phyloP scores from a whole-genome alignment of 2,329 filamentous ascomycete species.

The Trichoderma breve region DNA sequence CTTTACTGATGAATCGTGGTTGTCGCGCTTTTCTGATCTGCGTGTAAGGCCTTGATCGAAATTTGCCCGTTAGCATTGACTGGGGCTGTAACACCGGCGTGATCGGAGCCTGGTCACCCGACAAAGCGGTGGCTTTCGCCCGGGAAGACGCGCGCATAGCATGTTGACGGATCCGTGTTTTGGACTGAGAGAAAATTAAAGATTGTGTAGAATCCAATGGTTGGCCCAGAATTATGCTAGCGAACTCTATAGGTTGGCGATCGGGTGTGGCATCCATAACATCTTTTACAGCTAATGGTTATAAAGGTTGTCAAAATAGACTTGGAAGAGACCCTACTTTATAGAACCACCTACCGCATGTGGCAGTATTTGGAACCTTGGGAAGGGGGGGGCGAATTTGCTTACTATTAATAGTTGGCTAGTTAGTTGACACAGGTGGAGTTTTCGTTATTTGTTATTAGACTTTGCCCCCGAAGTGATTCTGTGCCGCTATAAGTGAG shows the following conservation, averaged over 20 bases:
- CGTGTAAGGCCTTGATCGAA: neutral
- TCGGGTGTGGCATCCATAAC: neutral
- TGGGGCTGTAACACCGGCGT: neutral
- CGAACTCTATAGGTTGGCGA: neutral
- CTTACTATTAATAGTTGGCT: neutral
- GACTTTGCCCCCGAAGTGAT: no score
- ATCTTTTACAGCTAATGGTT: neutral
- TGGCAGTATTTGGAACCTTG: neutral
- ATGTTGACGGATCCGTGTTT: neutral
- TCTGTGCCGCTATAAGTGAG: neutral
- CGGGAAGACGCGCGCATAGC: neutral
- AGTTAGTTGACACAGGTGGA: no score
- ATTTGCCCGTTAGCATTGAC: neutral
- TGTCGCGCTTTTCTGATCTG: neutral
- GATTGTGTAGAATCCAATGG: neutral
- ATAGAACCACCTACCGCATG: neutral
- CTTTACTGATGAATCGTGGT: neutral
- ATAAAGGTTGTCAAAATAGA: neutral
- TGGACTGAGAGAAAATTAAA: neutral
- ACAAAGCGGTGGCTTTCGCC: neutral
- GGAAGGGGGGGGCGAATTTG: neutral
- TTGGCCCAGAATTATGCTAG: neutral
- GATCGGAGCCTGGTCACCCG: neutral
- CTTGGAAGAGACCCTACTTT: neutral
- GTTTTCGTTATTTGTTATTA: no score